These are phyloP conservation scores for Amaranthus hypochondriacus DNA, from an alignment of 148 eudicot genomes.

Conservation along the genomic window DNA sequence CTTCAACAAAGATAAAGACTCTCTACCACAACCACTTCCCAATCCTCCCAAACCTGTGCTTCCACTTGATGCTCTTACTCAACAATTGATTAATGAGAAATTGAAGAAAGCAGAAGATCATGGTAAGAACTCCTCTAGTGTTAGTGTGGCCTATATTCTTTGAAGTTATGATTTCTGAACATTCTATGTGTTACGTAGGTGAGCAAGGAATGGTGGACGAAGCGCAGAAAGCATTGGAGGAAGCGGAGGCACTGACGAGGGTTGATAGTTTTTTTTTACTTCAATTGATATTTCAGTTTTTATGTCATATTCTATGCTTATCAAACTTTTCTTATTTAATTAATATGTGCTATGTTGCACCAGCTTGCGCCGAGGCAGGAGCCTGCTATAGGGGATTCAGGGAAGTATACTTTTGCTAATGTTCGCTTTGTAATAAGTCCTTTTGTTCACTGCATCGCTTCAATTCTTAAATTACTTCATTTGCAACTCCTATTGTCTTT, in stretches of 20 bases:
- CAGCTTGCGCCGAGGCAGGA: slow-evolving; percentile 82
- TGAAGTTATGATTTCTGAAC: slow-evolving; percentile 1
- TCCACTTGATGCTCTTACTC: too few species aligned
- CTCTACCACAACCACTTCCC: slow-evolving; percentile 81
- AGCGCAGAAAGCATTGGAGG: slow-evolving; percentile 93
- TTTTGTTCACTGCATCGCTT: neutral
- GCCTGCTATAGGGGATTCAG: slow-evolving; percentile 52
- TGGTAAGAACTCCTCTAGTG: neutral
- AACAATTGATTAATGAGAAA: too few species aligned
- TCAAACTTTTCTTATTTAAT: neutral
- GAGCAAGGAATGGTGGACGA: slow-evolving; percentile 98
- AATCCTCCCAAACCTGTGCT: too few species aligned
- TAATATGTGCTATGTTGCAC: slow-evolving; percentile 15
- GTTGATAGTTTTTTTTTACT: slow-evolving; percentile 24
- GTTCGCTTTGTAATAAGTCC: slow-evolving; percentile 81
- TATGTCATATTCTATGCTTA: neutral
- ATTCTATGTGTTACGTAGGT: slow-evolving; percentile 40
- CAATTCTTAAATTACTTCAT: neutral
- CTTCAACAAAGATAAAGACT: slow-evolving; percentile 89
- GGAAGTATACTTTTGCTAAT: slow-evolving; percentile 83
- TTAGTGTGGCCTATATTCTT: neutral
- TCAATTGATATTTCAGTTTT: neutral
- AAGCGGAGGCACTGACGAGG: slow-evolving; percentile 96
- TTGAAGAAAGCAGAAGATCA: too few species aligned
- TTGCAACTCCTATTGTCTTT: too few species aligned